Base-by-base conservation (phyloP, 768 basidiomycete species). In the Boletus rubroflammeus region DNA sequence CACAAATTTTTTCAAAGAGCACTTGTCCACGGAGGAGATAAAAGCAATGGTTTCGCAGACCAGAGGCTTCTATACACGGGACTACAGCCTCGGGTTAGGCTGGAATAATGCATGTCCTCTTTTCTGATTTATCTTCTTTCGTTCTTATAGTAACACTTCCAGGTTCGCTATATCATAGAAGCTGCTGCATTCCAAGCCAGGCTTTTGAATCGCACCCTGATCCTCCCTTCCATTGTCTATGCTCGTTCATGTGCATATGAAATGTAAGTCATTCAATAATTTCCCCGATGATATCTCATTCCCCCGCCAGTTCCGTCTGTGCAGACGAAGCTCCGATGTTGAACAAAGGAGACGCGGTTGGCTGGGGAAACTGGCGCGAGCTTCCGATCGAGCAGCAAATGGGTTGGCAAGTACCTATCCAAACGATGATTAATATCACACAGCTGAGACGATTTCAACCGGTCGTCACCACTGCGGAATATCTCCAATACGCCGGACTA, bases 151-250 rank as follows among this genome's bases (percentile, higher is more conserved):
- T n/a, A 1, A 13, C 2, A 14, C 14, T 55, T 31, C 15, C 35
- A 76, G 76, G 66, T 78, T 60, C 70, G 76, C 35, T 76, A 78
- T 51, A 78, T 78, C 58, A 69, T 78, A 54, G 76, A 78, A 52
- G 72, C 74, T 11, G 62, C 74, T 8, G 57, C 67, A 14, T 57
- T 75, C 5, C 76, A 78, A 55, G 74, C 76, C 17, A 58, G 62
- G 26, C 56, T 76, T 10, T 57, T 76, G 41, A 73, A 76, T 53
- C 68, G 77, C 44, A 74, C 73, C 6, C 63, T 78, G 47, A 70
- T 78, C 14, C 54, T 77, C 3, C 77, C 74, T 15, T 72, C 73
- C 11, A 73, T 72, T 55, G 69, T 78, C 47, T 77, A 77, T 46
- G 74, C 76, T n/a, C 68, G 76, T 26, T 67, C 71, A 1, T 78